These are phyloP conservation scores for Fusarium sp. DNA, from an alignment of 2,329 filamentous ascomycete species.

Conservation along the genomic window DNA sequence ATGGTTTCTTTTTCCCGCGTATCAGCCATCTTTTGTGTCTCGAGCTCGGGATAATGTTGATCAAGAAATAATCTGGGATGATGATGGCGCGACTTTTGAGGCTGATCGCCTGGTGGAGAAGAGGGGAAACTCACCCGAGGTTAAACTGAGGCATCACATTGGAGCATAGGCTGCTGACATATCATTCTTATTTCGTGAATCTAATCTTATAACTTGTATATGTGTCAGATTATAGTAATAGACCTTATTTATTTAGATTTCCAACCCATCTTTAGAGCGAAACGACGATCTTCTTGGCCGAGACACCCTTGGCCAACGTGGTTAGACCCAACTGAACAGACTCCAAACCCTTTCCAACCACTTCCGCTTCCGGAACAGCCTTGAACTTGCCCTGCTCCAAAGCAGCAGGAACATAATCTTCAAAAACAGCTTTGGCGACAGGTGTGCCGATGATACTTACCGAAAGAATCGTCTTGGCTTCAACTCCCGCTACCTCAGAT, in stretches of 20 bases:
- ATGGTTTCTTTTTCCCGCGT: constrained; percentile 12
- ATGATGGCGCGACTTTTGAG: background rate
- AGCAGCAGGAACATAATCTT: constrained; percentile 20
- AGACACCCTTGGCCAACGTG: constrained; percentile 23
- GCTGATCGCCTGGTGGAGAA: constrained; percentile 1
- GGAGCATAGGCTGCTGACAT: background rate
- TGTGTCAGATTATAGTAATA: too few species aligned
- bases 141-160: background rate
- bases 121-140: constrained; percentile 27
- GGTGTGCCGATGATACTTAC: constrained; percentile 18
- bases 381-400: constrained; percentile 19
- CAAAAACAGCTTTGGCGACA: constrained; percentile 26
- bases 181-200: background rate
- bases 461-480: constrained; percentile 10
- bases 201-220: background rate
- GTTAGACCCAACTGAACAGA: constrained; percentile 16
- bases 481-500: background rate
- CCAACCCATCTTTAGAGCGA: background rate
- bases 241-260: background rate
- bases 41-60: accelerated
- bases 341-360: constrained; percentile 22
- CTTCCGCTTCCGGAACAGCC: constrained; percentile 17
- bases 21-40: background rate
- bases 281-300: constrained; percentile 31
- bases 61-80: background rate